These are phyloP conservation scores for Erodium texanum DNA, from an alignment of 441 rosid species.

Conservation along the genomic window DNA sequence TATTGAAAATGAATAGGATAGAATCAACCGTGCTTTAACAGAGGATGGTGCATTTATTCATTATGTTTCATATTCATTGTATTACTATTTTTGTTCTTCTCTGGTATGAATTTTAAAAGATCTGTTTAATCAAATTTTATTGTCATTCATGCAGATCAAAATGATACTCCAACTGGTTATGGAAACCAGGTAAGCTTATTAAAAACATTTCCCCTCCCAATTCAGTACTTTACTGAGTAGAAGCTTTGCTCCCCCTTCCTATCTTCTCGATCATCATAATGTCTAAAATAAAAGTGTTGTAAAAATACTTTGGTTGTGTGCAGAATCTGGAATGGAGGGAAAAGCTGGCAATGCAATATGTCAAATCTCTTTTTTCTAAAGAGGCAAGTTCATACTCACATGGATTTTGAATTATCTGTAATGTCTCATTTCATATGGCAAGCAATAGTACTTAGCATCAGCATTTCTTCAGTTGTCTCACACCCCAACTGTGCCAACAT, in stretches of 20 bases:
- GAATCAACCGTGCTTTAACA: not conserved
- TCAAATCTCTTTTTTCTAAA: conserved; percentile 57
- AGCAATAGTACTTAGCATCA: not conserved
- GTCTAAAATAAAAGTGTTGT: not conserved
- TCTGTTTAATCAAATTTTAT: conserved; percentile 5
- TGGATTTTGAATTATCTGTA: conserved; percentile 2
- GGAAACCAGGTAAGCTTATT: conserved; percentile 39
- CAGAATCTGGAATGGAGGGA: conserved; percentile 89
- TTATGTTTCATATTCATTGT: not conserved
- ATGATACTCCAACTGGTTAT: conserved; percentile 25
- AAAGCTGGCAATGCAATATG: conserved; percentile 54
- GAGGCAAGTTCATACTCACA: conserved; percentile 44
- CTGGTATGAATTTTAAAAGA: not conserved
- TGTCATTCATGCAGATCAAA: conserved; percentile 44
- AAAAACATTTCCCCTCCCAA: not conserved
- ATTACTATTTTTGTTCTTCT: not conserved
- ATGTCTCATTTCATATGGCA: not conserved
- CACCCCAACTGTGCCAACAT: conserved; percentile 10
- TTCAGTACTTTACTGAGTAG: not conserved
- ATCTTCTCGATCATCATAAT: not conserved
- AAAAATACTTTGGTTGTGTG: conserved; percentile 24
- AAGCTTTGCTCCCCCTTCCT: not conserved
- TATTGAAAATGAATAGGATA: not conserved
- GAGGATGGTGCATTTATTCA: not conserved
- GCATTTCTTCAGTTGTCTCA: conserved; percentile 1